A percentile compares a stretch with the other conserved stretches of the same genome.
These are phyloP conservation scores for Chlorophyllum brunneum DNA, from an alignment of 768 basidiomycete genomes.

Conservation along the genomic window DNA sequence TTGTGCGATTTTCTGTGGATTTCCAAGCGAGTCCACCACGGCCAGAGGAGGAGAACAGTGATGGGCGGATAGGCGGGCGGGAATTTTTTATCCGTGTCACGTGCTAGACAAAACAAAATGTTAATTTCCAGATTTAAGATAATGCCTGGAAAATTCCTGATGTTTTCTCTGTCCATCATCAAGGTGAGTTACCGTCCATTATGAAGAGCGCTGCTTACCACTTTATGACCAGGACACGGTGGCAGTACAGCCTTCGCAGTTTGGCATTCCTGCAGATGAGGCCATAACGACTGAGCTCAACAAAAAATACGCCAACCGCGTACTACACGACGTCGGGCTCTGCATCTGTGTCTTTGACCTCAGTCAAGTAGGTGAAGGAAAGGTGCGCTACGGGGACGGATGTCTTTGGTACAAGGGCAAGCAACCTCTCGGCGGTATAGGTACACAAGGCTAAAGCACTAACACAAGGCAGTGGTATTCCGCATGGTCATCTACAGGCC, in stretches of 20 bases:
- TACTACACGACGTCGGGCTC: constrained; percentile 87
- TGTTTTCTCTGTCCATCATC: constrained; percentile 12
- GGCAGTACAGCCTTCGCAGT: constrained; percentile 83
- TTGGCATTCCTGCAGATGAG: constrained; percentile 70
- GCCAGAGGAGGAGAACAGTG: not conserved
- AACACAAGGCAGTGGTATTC: constrained; percentile 62
- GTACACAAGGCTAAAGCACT: constrained; percentile 4
- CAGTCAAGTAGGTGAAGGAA: constrained; percentile 83
- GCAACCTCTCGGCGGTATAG: constrained; percentile 12
- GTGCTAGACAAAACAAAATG: constrained; percentile 3
- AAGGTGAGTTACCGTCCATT: not conserved
- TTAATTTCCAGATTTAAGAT: not conserved
- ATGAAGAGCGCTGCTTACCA: not conserved
- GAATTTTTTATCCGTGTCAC: constrained; percentile 6
- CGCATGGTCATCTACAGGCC: constrained; percentile 90
- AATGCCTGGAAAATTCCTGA: not conserved
- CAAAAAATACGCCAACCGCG: constrained; percentile 92
- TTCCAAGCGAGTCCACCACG: not conserved
- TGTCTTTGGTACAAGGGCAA: constrained; percentile 91
- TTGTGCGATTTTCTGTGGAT: not conserved
- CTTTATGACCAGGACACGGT: constrained; percentile 75
- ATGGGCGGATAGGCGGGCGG: not conserved
- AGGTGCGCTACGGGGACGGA: constrained; percentile 92
- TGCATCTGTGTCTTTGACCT: constrained; percentile 91
- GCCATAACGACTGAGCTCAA: constrained; percentile 86